Conservation (phyloP, 2,329 filamentous ascomycete species). For the Epichloe baconii region DNA sequence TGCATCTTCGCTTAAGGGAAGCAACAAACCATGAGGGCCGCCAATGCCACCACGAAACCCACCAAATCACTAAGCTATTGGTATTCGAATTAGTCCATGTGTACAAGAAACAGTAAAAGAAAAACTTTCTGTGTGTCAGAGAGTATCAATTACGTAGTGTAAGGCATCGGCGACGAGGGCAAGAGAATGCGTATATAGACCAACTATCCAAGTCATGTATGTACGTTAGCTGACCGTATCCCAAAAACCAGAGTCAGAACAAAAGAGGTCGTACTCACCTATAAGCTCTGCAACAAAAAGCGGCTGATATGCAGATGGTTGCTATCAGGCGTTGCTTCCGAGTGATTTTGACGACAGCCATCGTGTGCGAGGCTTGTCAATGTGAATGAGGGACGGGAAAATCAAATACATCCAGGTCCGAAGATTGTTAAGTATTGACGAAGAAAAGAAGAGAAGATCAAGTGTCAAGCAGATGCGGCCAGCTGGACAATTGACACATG, state of each 20-base stretch:
- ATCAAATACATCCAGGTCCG: background rate
- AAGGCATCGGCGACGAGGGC: constrained; percentile 67
- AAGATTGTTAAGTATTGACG: background rate
- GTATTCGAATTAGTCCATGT: too few relatives aligned
- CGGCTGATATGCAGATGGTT: constrained; percentile 35
- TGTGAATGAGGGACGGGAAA: background rate
- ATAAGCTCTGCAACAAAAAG: constrained; percentile 41
- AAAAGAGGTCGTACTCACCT: constrained; percentile 18
- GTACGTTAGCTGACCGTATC: background rate
- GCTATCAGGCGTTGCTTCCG: constrained; percentile 32
- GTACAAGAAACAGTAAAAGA: background rate
- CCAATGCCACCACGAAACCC: constrained; percentile 53
- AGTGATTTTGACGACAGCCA: constrained; percentile 12
- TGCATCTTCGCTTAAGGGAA: background rate
- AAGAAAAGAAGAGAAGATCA: background rate
- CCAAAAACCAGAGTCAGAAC: background rate
- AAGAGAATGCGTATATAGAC: constrained; percentile 57
- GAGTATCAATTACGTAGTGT: constrained; percentile 44
- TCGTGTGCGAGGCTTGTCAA: constrained; percentile 3
- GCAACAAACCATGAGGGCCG: constrained; percentile 44
- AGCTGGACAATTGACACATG: background rate
- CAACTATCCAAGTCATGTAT: constrained; percentile 28
- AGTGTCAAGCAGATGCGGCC: background rate
- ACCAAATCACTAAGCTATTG: constrained; percentile 55
- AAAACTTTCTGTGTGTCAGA: background rate